These are phyloP conservation scores for Conticribra weissflogii DNA, from an alignment of 108 stramenopile species.

Conservation along the genomic window DNA sequence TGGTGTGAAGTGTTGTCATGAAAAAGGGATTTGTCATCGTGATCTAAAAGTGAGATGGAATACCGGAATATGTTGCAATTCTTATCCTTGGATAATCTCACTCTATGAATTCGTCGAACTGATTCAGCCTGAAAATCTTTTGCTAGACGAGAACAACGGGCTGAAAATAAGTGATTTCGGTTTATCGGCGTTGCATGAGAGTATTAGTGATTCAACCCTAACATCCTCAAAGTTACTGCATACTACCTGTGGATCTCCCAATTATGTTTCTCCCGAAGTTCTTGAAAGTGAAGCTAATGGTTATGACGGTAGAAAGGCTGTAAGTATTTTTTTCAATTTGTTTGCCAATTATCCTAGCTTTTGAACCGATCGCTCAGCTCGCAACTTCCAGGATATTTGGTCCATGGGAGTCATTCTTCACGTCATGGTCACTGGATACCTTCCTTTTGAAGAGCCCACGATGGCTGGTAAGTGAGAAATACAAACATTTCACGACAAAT, in stretches of 20 bases:
- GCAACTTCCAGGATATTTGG: conserved; percentile 34
- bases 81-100: not conserved
- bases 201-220: conserved; percentile 50
- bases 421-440: conserved; percentile 78
- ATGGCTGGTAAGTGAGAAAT: conserved; percentile 49
- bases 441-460: conserved; percentile 82
- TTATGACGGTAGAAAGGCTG: conserved; percentile 72
- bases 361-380: no score
- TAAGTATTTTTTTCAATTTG: not conserved
- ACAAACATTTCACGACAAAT: no score
- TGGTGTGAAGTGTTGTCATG: conserved; percentile 79
- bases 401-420: conserved; percentile 79
- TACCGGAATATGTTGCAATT: no score
- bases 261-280: conserved; percentile 86
- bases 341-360: no score
- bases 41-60: conserved; percentile 70
- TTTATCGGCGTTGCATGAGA: conserved; percentile 72
- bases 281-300: conserved; percentile 81
- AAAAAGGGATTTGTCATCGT: conserved; percentile 72
- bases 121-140: conserved; percentile 69
- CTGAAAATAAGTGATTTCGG: conserved; percentile 90
- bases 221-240: conserved; percentile 32
- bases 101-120: not conserved
- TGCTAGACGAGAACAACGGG: conserved; percentile 67
- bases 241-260: conserved; percentile 81